Conservation (phyloP, 2,329 filamentous ascomycete species). For the Ceratocystis cacaofunesta region DNA sequence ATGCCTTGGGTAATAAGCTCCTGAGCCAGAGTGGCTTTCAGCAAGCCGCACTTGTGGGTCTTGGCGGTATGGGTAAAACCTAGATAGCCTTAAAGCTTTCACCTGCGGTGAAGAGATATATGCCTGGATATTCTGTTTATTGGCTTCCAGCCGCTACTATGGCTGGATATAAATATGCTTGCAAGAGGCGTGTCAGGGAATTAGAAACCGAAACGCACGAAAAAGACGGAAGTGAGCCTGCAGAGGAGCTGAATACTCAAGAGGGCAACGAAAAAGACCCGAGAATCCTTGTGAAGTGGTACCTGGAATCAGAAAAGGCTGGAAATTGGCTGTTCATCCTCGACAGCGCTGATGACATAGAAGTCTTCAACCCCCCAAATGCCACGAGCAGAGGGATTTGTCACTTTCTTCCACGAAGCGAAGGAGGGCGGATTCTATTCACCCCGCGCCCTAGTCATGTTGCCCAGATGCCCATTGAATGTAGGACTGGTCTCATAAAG, state of each 20-base stretch:
- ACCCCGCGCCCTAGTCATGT: slow-evolving; percentile 3
- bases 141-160: background rate
- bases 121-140: background rate
- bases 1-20: background rate
- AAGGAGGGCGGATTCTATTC: slow-evolving; percentile 5
- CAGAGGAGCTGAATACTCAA: background rate
- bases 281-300: slow-evolving; percentile 14
- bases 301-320: slow-evolving; percentile 18
- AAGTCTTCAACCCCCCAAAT: background rate
- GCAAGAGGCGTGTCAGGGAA: background rate
- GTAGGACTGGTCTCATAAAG: background rate
- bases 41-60: background rate
- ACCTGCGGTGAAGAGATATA: background rate
- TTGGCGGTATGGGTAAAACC: background rate
- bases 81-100: background rate
- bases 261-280: background rate
- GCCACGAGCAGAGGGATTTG: background rate
- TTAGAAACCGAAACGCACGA: background rate
- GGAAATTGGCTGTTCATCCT: slow-evolving; percentile 21
- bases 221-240: too few relatives aligned
- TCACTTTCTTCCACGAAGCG: slow-evolving; percentile 22
- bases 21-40: background rate
- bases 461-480: background rate
- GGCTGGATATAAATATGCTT: background rate
- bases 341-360: slow-evolving; percentile 20